phyloP scores from a whole-genome alignment of 2,329 filamentous ascomycete genomes.

The Aspergillus luchuensis region DNA sequence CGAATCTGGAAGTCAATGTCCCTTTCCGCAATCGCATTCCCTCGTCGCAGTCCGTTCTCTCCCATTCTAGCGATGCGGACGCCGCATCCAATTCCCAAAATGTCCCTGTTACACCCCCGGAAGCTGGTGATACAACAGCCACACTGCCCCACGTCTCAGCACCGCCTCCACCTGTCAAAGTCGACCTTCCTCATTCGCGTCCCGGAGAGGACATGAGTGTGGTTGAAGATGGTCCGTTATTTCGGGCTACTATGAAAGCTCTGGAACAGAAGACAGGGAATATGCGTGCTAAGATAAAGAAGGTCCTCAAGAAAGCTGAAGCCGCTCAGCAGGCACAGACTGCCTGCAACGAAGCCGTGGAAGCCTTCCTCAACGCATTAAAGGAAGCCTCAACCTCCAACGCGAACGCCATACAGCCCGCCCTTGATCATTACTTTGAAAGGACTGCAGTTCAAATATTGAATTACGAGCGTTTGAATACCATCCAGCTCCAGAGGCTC shows the following conservation, averaged over 20 bases:
- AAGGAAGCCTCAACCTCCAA: slow-evolving; percentile 88
- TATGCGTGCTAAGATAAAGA: slow-evolving; percentile 93
- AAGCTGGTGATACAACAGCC: slow-evolving; percentile 29
- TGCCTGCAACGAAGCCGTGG: slow-evolving; percentile 82
- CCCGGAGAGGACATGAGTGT: slow-evolving; percentile 82
- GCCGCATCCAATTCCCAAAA: slow-evolving; percentile 40
- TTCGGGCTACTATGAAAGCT: slow-evolving; percentile 94
- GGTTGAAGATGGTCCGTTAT: slow-evolving; percentile 90
- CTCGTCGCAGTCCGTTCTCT: slow-evolving; percentile 85
- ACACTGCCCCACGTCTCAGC: slow-evolving; percentile 27
- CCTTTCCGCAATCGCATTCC: slow-evolving; percentile 78
- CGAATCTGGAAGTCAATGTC: slow-evolving; percentile 70
- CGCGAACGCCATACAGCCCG: slow-evolving; percentile 93
- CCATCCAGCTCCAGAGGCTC: slow-evolving; percentile 79
- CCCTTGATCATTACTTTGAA: slow-evolving; percentile 96
- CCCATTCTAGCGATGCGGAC: slow-evolving; percentile 74
- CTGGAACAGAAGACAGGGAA: slow-evolving; percentile 95
- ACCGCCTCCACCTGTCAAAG: slow-evolving; percentile 61
- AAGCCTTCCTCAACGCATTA: slow-evolving; percentile 79
- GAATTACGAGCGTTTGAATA: slow-evolving; percentile 81
- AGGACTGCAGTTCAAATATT: slow-evolving; percentile 92
- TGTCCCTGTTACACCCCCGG: slow-evolving; percentile 33
- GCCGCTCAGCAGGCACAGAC: slow-evolving; percentile 77
- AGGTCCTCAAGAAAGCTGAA: slow-evolving; percentile 91
- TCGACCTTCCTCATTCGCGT: slow-evolving; percentile 84